Base-by-base conservation (phyloP, 202 grass and related monocot genomes). In the Carex sylvatica region DNA sequence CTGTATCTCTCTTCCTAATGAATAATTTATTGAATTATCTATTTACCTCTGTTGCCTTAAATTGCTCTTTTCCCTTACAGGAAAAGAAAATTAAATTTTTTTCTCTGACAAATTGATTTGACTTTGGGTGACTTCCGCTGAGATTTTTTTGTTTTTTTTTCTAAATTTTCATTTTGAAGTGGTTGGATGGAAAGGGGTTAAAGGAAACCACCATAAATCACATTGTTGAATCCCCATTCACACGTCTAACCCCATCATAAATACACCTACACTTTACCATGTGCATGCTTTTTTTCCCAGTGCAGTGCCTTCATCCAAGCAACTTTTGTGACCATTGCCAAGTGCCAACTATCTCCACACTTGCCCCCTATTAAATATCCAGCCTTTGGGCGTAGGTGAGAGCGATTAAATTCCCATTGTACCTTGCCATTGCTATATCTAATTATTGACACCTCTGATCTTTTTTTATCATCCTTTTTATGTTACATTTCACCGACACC, bases 311-410 rank as follows among this genome's bases (percentile, higher is more conserved):
- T 68, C 24, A 82, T 55, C 44, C 65, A 82, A 82, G 36, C 80
- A 54, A 69, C 80, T 82, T 82, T 82, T 52, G 80, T 82, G 80
- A 82, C 79, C 61, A 82, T 82, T 72, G 69, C 69, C 40, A 72
- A 72, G 47, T 33, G 79, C 18, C 61, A 82, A 67, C 79, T 23
- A 82, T 62, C 79, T 68, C 61, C 42, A 82, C 61, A 46, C 47
- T 82, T 63, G 61, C 62, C 79, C 79, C 79, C 61, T 35, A 69
- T 82, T 82, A 52, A 82, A 67, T 82, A 55, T 67, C 61, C 80
- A 81, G 80, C 46, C 44, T 82, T 81, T 70, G 63, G 0, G 61
- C 61, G 80, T 82, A 82, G 80, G 80, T 82, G 61, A 82, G 59
- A 63, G 42, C 11, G 62, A 82, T 82, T 82, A 31, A 82, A 67